These are phyloP conservation scores for Exophiala sp. DNA, from an alignment of 2,329 filamentous ascomycete genomes.

Conservation along the genomic window DNA sequence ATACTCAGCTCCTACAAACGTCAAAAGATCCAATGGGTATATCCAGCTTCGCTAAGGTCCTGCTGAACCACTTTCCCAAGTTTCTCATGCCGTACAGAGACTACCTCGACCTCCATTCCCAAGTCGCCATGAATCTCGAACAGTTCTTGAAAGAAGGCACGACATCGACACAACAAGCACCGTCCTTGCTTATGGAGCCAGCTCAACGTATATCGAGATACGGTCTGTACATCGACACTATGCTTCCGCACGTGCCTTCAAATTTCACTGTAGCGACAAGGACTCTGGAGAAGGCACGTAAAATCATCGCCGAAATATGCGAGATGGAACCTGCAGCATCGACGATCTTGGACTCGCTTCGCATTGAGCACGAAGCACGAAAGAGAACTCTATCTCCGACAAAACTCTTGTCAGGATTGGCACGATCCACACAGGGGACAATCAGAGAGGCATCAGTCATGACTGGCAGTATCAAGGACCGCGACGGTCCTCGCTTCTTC, in stretches of 20 bases:
- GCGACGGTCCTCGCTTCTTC: slow-evolving; percentile 25
- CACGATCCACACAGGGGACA: slow-evolving; percentile 21
- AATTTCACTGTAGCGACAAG: slow-evolving; percentile 26
- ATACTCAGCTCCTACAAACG: slow-evolving; percentile 48
- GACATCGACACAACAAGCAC: slow-evolving; percentile 79
- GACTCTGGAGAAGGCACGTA: slow-evolving; percentile 81
- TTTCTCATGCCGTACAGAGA: slow-evolving; percentile 89
- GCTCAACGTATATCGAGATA: slow-evolving; percentile 93
- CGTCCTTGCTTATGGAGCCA: slow-evolving; percentile 90
- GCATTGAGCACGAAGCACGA: slow-evolving; percentile 28
- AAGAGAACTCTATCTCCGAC: slow-evolving; percentile 24
- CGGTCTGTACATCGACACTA: slow-evolving; percentile 93
- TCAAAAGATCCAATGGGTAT: slow-evolving; percentile 73
- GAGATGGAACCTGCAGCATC: slow-evolving; percentile 73
- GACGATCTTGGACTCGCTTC: slow-evolving; percentile 31
- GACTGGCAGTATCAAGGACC: slow-evolving; percentile 21
- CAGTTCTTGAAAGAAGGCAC: slow-evolving; percentile 66
- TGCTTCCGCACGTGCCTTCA: slow-evolving; percentile 41
- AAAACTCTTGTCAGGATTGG: slow-evolving; percentile 27
- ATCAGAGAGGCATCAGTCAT: slow-evolving; percentile 27
- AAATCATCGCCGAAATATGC: slow-evolving; percentile 94
- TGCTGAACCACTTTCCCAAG: slow-evolving; percentile 87
- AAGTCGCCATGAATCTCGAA: slow-evolving; percentile 78
- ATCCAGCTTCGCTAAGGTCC: slow-evolving; percentile 70
- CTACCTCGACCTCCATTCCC: slow-evolving; percentile 86